Evolutionary conservation across 129 eudicot genomes (phyloP), one percentile per base, ranked within the genome.

Genomic region (Heracleum sosnowskyi): DNA sequence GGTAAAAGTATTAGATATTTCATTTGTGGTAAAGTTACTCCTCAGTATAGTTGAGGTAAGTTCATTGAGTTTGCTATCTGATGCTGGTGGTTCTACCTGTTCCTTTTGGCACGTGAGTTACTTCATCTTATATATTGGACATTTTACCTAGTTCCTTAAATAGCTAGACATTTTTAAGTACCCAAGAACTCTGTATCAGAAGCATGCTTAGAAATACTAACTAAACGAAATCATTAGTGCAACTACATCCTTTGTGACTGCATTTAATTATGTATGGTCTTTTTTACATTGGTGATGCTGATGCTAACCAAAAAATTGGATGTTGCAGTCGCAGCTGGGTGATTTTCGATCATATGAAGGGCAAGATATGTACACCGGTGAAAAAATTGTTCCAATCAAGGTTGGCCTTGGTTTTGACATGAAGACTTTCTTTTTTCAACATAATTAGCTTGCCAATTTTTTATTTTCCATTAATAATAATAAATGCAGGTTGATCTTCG

Each of bases 281-380:
- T 53, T 11, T n/a, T 81, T 35, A 57, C 49, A 69, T 76, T 41
- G 64, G 49, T 76, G 28, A n/a, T n/a, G n/a, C n/a, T 7, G 40
- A 60, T 39, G 18, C 72, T 60, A 78, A 34, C 45, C 17, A 75
- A 33, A 66, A 74, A 39, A 69, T 66, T 60, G 76, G 76, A 75
- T 76, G 63, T 79, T 89, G 88, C 87, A 94, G 97, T 84, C 97
- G 35, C 97, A 94, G 64, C 88, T 94, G 81, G 78, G 89, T 69
- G 98, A 94, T 15, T 94, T 91, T 82, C 85, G 96, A 81, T 90
- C 97, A 24, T 83, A 81, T 80, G 98, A 94, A 84, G 96, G 98
- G 80, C 98, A 94, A 86, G 98, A 94, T 85, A 94, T 94, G 98
- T 84, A 86, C 82, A 89, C 91, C 11, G 98, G 97, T 40, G 98